Evolutionary conservation across 495 filamentous ascomycete species (phyloP).

Genomic region (Sporormia fimetaria): DNA sequence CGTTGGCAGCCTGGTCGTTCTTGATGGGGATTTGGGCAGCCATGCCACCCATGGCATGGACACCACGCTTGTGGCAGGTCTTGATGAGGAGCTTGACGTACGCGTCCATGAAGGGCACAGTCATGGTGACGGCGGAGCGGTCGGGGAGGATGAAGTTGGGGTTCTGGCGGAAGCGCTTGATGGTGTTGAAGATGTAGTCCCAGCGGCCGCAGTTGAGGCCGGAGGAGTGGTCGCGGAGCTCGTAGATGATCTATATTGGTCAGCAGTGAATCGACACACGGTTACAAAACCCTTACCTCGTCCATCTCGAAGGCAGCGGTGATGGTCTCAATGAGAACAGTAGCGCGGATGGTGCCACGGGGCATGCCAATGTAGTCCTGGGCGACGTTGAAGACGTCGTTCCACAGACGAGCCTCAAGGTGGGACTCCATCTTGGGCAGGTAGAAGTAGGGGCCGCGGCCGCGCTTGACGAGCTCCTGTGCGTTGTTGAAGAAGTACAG

Average conservation of each 20-base stretch:
- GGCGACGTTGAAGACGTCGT: slow-evolving; percentile 93
- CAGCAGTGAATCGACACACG: neutral
- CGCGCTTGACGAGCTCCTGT: slow-evolving; percentile 70
- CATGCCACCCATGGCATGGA: slow-evolving; percentile 99
- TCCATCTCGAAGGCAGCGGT: slow-evolving; percentile 99
- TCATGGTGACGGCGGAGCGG: slow-evolving; percentile 88
- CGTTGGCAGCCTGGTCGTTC: slow-evolving; percentile 78
- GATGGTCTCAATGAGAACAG: slow-evolving; percentile 97
- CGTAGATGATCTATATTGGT: slow-evolving; percentile 76
- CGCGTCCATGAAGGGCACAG: slow-evolving; percentile 95
- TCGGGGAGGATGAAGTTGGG: slow-evolving; percentile 88
- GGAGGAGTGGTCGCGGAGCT: slow-evolving; percentile 91
- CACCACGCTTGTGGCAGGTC: slow-evolving; percentile 89
- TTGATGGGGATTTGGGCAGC: slow-evolving; percentile 99
- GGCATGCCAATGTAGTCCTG: slow-evolving; percentile 87
- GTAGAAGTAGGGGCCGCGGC: slow-evolving; percentile 95
- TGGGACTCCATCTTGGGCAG: slow-evolving; percentile 99
- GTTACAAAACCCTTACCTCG: slow-evolving; percentile 41
- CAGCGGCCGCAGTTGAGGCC: slow-evolving; percentile 97
- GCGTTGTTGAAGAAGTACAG: slow-evolving; percentile 99
- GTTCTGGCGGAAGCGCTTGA: slow-evolving; percentile 98
- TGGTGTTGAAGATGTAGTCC: slow-evolving; percentile 99
- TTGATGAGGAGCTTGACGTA: slow-evolving; percentile 95
- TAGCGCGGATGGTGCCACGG: slow-evolving; percentile 87
- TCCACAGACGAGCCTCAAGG: slow-evolving; percentile 95